These are phyloP conservation scores for Penicillium coffeae DNA, from an alignment of 495 filamentous ascomycete species.

Conservation along the genomic window DNA sequence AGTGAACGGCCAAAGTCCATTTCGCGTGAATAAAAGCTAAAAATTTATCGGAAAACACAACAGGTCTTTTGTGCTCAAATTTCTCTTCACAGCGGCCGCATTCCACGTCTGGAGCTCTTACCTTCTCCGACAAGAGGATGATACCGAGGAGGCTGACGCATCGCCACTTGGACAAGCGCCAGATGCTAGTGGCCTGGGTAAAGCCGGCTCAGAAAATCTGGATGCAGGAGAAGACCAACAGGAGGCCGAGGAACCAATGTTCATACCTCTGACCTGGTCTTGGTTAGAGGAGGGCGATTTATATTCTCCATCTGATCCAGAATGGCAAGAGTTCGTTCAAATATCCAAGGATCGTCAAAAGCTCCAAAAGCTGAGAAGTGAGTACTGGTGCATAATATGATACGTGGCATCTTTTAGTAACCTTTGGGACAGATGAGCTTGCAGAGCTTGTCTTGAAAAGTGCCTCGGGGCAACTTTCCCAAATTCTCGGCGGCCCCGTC, in stretches of 20 bases:
- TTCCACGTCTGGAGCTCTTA: constrained; percentile 36
- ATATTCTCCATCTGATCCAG: constrained; percentile 62
- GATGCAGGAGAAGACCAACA: constrained; percentile 24
- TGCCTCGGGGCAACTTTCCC: constrained; percentile 31
- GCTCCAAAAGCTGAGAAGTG: constrained; percentile 49
- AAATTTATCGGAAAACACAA: no score
- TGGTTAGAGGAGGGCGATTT: constrained; percentile 44
- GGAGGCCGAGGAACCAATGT: constrained; percentile 42
- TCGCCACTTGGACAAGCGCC: constrained; percentile 5
- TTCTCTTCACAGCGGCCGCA: constrained; percentile 36
- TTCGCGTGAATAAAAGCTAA: neutral
- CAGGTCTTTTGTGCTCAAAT: constrained; percentile 32
- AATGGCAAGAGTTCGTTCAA: constrained; percentile 64
- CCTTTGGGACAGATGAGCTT: constrained; percentile 42
- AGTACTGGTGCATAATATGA: constrained; percentile 10
- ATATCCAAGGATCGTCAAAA: constrained; percentile 51
- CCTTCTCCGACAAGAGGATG: constrained; percentile 36
- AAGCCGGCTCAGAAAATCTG: neutral
- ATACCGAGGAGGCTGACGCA: constrained; percentile 21
- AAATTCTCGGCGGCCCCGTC: constrained; percentile 46
- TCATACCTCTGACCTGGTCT: constrained; percentile 61
- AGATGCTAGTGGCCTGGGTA: neutral
- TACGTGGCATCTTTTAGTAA: neutral
- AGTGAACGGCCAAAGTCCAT: constrained; percentile 1
- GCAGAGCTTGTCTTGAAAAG: constrained; percentile 37